Evolutionary conservation across 2,329 filamentous ascomycete genomes (phyloP), one percentile per base, ranked within the genome.

Genomic region (Trichoderma pleuroti): DNA sequence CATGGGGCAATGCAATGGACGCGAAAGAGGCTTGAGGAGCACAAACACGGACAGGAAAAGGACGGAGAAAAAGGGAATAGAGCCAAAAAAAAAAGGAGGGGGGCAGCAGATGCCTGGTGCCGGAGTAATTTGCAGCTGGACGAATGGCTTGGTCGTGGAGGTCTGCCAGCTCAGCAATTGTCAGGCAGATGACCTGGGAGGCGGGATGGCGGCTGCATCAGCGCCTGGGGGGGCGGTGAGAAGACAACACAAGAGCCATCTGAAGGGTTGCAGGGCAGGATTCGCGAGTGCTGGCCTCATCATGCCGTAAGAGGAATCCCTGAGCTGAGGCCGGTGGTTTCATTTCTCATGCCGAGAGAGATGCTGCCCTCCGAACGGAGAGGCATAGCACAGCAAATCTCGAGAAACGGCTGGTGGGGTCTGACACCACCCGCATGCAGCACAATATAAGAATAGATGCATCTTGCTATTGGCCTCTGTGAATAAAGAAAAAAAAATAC

Each of bases 91-190:
- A 28, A 34, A 26, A 49, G 54, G 54, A 14, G 36, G 34, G 64
- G 49, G 64, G 36, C 36, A 28, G 63, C 63, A 66, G 46, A 60
- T 68, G 52, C 64, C 46, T 59, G 64, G 52, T 57, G 28, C 34
- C 65, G 65, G 65, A 68, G 65, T 61, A 60, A 61, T 68, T 68
- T 61, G 28, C 65, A 57, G 70, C 65, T 62, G 73, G 42, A 42
- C 69, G 54, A 52, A 65, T 65, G 61, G 68, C 34, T 68, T n/a
- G 71, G 67, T 63, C 69, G 68, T 71, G 71, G 72, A 75, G 73
- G 74, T 67, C 72, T 78, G 78, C 78, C 79, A 81, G 71, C 79
- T 80, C 79, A 81, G 77, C 79, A 79, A 73, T 75, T 73, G 71
- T 62, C 72, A 72, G 74, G 78, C 79, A 81, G 79, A 81, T 81